Percentiles rank a stretch among this genome's conserved stretches.
Conservation (phyloP, 2,329 filamentous ascomycete species). For the Westerdykella sp. region DNA sequence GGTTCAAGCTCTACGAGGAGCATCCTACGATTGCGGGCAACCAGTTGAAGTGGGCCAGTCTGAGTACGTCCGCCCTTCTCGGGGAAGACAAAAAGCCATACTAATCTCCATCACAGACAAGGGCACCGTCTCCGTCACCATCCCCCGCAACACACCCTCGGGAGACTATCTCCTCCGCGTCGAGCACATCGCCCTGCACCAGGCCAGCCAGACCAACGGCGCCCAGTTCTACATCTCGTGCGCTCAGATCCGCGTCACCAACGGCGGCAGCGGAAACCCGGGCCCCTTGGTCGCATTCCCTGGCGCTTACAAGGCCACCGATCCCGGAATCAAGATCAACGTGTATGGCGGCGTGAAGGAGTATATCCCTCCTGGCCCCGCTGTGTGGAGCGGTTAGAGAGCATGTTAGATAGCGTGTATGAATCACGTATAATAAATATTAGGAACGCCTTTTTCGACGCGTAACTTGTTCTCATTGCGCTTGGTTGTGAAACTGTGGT, state of each 20-base stretch:
- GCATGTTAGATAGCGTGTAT: background rate
- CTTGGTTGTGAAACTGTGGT: too few relatives aligned
- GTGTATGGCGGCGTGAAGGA: constrained; percentile 20
- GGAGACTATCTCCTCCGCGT: constrained; percentile 44
- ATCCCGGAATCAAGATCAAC: constrained; percentile 30
- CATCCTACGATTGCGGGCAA: constrained; percentile 14
- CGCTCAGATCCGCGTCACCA: constrained; percentile 41
- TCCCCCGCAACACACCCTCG: constrained; percentile 37
- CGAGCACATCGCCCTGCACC: constrained; percentile 44
- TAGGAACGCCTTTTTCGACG: too few relatives aligned
- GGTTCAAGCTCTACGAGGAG: constrained; percentile 34
- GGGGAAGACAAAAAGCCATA: background rate
- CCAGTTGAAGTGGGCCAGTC: constrained; percentile 21
- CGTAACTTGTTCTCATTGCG: too few relatives aligned
- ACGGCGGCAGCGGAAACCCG: constrained; percentile 35
- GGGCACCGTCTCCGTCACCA: constrained; percentile 27
- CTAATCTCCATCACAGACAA: constrained; percentile 1
- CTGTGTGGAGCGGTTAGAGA: constrained; percentile 24
- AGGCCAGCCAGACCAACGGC: constrained; percentile 26
- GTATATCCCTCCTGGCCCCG: constrained; percentile 26
- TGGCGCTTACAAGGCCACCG: constrained; percentile 33
- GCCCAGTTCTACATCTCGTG: constrained; percentile 45
- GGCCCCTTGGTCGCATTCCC: constrained; percentile 38
- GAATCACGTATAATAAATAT: too few relatives aligned
- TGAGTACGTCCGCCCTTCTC: constrained; percentile 10